Conservation (phyloP, 1,139 yeast genomes). For the Saccharomycopsis hybrid region DNA sequence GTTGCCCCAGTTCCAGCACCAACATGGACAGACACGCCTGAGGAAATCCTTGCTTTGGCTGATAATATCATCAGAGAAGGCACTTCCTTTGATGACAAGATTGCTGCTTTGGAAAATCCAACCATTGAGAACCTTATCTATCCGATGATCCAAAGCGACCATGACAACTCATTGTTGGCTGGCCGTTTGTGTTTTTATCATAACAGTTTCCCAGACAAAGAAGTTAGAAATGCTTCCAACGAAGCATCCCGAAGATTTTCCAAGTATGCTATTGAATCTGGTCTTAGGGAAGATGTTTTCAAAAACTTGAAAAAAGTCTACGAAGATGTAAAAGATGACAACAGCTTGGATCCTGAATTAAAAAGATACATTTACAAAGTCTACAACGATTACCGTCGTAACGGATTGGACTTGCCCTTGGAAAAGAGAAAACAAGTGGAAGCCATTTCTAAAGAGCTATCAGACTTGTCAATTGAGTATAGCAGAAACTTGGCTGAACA, state of each 20-base stretch:
- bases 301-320: constrained; percentile 48
- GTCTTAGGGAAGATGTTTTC: constrained; percentile 63
- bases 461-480: constrained; percentile 50
- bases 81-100: constrained; percentile 42
- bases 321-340: constrained; percentile 29
- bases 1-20: constrained; percentile 32
- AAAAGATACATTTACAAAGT: constrained; percentile 50
- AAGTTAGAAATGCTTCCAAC: constrained; percentile 62
- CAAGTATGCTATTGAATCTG: constrained; percentile 55
- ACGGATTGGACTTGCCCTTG: constrained; percentile 57
- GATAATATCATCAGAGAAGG: constrained; percentile 41
- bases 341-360: constrained; percentile 46
- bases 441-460: constrained; percentile 50
- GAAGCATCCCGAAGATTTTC: constrained; percentile 52
- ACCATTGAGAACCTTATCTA: constrained; percentile 49
- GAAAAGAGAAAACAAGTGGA: constrained; percentile 53
- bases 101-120: constrained; percentile 45
- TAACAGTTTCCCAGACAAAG: constrained; percentile 58
- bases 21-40: constrained; percentile 55
- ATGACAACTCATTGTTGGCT: constrained; percentile 37
- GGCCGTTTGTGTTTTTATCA: constrained; percentile 57
- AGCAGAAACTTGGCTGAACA: constrained; percentile 68
- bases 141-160: constrained; percentile 46
- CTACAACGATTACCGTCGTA: constrained; percentile 50
- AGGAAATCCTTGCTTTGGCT: constrained; percentile 39